These are phyloP conservation scores for Mrakia hoshinonis DNA, from an alignment of 768 basidiomycete genomes.

Conservation along the genomic window DNA sequence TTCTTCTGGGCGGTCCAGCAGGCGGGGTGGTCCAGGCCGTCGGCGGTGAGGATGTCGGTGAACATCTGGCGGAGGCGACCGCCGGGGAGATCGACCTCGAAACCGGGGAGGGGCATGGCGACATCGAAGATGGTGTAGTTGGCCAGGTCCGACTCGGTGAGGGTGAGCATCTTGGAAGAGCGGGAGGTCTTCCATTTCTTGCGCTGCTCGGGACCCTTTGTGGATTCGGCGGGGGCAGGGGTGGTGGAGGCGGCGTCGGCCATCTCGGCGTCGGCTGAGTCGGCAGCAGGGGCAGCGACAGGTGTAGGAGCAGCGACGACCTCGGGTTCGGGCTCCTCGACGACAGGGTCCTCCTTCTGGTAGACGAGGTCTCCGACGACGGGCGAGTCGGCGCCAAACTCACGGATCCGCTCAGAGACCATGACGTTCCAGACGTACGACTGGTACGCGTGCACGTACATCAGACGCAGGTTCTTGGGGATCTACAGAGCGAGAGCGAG, in stretches of 20 bases:
- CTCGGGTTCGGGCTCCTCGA: constrained; percentile 23
- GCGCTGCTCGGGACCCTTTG: constrained; percentile 23
- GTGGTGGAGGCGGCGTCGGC: constrained; percentile 37
- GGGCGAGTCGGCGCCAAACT: constrained; percentile 62
- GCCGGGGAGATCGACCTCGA: constrained; percentile 84
- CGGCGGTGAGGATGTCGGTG: constrained; percentile 65
- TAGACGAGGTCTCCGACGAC: constrained; percentile 87
- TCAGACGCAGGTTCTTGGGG: constrained; percentile 83
- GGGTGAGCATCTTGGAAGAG: constrained; percentile 42
- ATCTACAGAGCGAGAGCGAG: constrained; percentile 52
- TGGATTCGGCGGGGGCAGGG: neutral
- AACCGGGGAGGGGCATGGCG: constrained; percentile 94
- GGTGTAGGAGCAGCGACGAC: constrained; percentile 26
- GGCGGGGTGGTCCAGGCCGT: constrained; percentile 74
- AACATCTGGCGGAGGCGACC: constrained; percentile 80
- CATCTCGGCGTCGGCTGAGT: constrained; percentile 36
- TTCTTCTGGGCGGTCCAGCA: constrained; percentile 28
- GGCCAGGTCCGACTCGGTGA: constrained; percentile 67
- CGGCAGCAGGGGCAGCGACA: constrained; percentile 29
- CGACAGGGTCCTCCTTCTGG: constrained; percentile 43
- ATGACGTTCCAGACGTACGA: constrained; percentile 98
- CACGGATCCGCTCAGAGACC: constrained; percentile 81
- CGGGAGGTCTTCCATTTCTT: constrained; percentile 37
- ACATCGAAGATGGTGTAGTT: constrained; percentile 78
- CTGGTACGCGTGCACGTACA: constrained; percentile 98